phyloP scores from a whole-genome alignment of 164 flowering plant species.

The Akebia trifoliata region DNA sequence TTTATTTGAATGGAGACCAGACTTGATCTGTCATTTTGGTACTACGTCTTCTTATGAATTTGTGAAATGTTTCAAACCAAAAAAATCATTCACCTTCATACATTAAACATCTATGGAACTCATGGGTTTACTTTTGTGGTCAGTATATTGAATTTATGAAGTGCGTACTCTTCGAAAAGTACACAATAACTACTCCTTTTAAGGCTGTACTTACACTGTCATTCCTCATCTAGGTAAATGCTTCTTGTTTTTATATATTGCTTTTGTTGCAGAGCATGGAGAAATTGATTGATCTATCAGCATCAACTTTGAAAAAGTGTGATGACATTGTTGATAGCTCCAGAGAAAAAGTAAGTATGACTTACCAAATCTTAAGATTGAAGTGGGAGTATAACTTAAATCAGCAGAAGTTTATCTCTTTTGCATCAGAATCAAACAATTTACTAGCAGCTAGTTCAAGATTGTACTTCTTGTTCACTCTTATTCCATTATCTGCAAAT shows the following conservation, averaged over 20 bases:
- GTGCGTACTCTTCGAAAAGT: background rate
- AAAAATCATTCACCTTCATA: background rate
- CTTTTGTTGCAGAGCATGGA: slow-evolving; percentile 50
- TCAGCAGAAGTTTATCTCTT: too few species aligned
- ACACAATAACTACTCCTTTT: background rate
- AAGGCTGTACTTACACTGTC: background rate
- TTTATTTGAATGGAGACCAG: too few species aligned
- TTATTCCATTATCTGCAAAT: too few species aligned
- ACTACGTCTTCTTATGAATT: too few species aligned
- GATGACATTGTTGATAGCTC: slow-evolving; percentile 17
- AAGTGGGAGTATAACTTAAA: too few species aligned
- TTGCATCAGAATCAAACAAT: too few species aligned
- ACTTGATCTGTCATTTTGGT: too few species aligned
- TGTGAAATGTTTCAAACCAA: too few species aligned
- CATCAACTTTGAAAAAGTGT: slow-evolving; percentile 22
- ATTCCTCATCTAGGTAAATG: background rate
- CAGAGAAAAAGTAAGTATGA: slow-evolving; percentile 29
- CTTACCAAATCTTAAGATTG: background rate
- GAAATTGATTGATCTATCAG: slow-evolving; percentile 41
- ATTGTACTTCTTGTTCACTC: too few species aligned
- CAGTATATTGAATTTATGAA: background rate
- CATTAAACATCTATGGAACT: background rate
- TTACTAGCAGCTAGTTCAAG: too few species aligned
- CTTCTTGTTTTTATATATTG: slow-evolving; percentile 3
- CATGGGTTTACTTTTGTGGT: background rate